Base-by-base conservation (phyloP, 805 yeast genomes). In the Wickerhamiella nectarea region DNA sequence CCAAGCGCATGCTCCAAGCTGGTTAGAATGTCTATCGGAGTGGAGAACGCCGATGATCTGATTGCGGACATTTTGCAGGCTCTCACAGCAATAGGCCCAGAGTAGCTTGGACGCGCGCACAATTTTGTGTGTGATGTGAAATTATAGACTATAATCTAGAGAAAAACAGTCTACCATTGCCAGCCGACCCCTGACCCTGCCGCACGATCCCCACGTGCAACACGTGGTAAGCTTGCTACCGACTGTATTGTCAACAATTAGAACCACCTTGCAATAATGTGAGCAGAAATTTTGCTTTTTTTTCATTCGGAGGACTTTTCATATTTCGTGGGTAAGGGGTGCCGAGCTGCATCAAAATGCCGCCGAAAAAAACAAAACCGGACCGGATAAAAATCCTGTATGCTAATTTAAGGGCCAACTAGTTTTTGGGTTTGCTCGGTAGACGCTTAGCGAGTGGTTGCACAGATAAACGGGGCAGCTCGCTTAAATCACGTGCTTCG, bases 1-100 rank as follows among this genome's bases (percentile, higher is more conserved):
- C 58, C 71, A 1, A 50, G 62, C 3, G 79, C 76, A 11, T 65
- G 71, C 18, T 70, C 72, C 17, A 70, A 72, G 1, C 59, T 84
- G 38, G 60, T 87, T 34, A 71, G 96, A 60, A 63, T 87, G 6
- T 81, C 94, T 47, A 67, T 81, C 34, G 97, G 96, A 19, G 69
- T 78, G 36, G 95, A 87, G 59, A 72, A 80, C 52, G 66, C 74
- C 2, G 72, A 80, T 3, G 96, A 87, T 56, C 67, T 87, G 53
- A 80, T 85, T 41, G 69, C 61, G 0, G 96, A 89, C 56, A 64
- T 87, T 10, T 14, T n/a, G 7, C 11, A 28, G 12, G 31, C 31
- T 6, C 31, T 28, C n/a, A n/a, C n/a, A n/a, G n/a, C n/a, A n/a
- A n/a, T n/a, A n/a, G n/a, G n/a, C n/a, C n/a, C n/a, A n/a, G n/a